Evolutionary conservation across 257 asterid genomes (phyloP).

Genomic region (Dorcoceras hygrometricum): DNA sequence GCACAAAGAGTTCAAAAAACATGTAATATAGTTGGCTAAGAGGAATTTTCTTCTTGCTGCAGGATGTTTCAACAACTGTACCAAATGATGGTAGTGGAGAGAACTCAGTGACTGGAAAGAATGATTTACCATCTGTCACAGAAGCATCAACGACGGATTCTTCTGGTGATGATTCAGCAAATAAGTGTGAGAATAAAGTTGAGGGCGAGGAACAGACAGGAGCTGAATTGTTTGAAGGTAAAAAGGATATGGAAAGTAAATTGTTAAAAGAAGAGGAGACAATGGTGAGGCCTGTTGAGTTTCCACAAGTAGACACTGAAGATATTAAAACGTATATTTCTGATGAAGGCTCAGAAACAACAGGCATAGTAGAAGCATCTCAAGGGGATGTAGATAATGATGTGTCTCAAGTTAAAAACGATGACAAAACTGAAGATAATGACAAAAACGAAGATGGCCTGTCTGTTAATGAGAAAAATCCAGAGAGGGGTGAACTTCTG

Average conservation of each 20-base stretch:
- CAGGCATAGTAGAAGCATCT: neutral
- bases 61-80: neutral
- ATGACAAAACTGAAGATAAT: neutral
- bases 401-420: neutral
- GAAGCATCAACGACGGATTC: conserved; percentile 15
- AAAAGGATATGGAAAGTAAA: conserved; percentile 14
- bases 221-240: conserved; percentile 15
- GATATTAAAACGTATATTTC: conserved; percentile 21
- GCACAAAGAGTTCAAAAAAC: neutral
- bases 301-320: conserved; percentile 26
- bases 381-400: neutral
- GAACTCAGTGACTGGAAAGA: conserved; percentile 20
- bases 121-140: conserved; percentile 2
- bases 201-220: conserved; percentile 15
- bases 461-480: neutral
- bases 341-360: conserved; percentile 22
- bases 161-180: conserved; percentile 7
- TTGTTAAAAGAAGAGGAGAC: conserved; percentile 13
- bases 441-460: neutral
- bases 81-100: conserved; percentile 8
- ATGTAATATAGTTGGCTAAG: neutral
- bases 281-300: conserved; percentile 23
- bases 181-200: conserved; percentile 8
- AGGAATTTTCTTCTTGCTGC: neutral
- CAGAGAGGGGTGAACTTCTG: neutral